Evolutionary conservation across 139 green algal genomes (phyloP).

Genomic region (Picochlorum sp.): DNA sequence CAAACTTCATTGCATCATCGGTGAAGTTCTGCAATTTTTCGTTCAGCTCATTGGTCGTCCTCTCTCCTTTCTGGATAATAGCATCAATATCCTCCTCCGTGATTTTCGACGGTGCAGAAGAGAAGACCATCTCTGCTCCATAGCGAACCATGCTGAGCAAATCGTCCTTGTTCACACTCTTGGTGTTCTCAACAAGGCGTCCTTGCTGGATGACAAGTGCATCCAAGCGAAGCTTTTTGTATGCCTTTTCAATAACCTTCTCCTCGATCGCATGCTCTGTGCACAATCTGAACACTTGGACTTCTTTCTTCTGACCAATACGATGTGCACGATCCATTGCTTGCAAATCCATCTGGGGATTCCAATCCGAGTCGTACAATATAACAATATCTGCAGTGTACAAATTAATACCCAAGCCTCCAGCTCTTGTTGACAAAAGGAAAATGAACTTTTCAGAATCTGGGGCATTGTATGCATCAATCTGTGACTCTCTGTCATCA

Average conservation of each 20-base stretch:
- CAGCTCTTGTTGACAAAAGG: slow-evolving; percentile 89
- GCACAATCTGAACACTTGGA: slow-evolving; percentile 97
- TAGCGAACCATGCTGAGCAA: slow-evolving; percentile 96
- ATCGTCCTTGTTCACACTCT: slow-evolving; percentile 95
- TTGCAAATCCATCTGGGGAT: slow-evolving; percentile 62
- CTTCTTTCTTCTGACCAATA: slow-evolving; percentile 99
- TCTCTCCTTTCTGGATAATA: slow-evolving; percentile 90
- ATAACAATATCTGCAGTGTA: slow-evolving; percentile 95
- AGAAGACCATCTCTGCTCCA: slow-evolving; percentile 95
- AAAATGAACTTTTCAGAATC: slow-evolving; percentile 90
- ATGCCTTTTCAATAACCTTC: slow-evolving; percentile 99
- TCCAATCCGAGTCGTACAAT: slow-evolving; percentile 89
- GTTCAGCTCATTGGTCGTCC: slow-evolving; percentile 81
- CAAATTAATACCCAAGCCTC: slow-evolving; percentile 96
- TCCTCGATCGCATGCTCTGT: slow-evolving; percentile 96
- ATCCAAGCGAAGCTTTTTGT: slow-evolving; percentile 99
- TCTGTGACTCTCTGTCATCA: slow-evolving; percentile 87
- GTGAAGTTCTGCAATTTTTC: slow-evolving; percentile 93
- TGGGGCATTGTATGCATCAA: slow-evolving; percentile 84
- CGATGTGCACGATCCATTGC: slow-evolving; percentile 98
- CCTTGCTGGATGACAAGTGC: slow-evolving; percentile 99
- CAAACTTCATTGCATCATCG: slow-evolving; percentile 90
- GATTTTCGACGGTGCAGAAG: slow-evolving; percentile 47
- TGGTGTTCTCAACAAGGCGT: slow-evolving; percentile 82
- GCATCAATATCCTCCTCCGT: slow-evolving; percentile 90